These are phyloP conservation scores for Metarhizium brunneum DNA, from an alignment of 2,329 filamentous ascomycete species.

Conservation along the genomic window DNA sequence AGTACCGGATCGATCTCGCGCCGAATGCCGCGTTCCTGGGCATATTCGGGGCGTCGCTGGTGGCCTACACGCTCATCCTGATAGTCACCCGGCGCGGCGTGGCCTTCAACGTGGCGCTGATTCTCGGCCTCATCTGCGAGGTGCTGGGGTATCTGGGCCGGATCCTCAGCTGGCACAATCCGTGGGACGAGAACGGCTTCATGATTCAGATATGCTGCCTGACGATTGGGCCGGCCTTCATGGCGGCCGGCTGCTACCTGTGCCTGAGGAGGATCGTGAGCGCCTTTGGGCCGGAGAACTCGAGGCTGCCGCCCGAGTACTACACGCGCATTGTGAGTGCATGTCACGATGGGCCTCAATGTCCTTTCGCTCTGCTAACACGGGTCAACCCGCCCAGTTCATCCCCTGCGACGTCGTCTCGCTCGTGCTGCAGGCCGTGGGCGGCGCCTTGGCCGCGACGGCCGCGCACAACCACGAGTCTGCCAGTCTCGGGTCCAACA, in stretches of 20 bases:
- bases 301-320: slow-evolving; percentile 33
- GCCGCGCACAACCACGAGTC: slow-evolving; percentile 27
- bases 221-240: slow-evolving; percentile 56
- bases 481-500: slow-evolving; percentile 38
- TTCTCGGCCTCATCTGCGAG: slow-evolving; percentile 44
- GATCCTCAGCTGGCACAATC: slow-evolving; percentile 44
- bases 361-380: neutral
- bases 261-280: slow-evolving; percentile 43
- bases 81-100: slow-evolving; percentile 35
- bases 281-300: slow-evolving; percentile 38
- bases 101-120: slow-evolving; percentile 43
- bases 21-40: slow-evolving; percentile 43
- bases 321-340: slow-evolving; percentile 39
- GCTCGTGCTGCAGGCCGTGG: slow-evolving; percentile 49
- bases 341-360: neutral
- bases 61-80: slow-evolving; percentile 31
- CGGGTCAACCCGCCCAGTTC: slow-evolving; percentile 30
- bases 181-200: slow-evolving; percentile 38
- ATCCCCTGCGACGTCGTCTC: slow-evolving; percentile 54
- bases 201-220: slow-evolving; percentile 51
- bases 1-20: slow-evolving; percentile 39
- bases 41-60: slow-evolving; percentile 36
- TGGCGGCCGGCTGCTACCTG: slow-evolving; percentile 55
- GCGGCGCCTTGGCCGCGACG: slow-evolving; percentile 44
- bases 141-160: slow-evolving; percentile 51